A percentile compares a stretch with the other conserved stretches of the same genome.
Conservation (phyloP, 805 yeast species). For the Wickerhamiella hasegawae region DNA sequence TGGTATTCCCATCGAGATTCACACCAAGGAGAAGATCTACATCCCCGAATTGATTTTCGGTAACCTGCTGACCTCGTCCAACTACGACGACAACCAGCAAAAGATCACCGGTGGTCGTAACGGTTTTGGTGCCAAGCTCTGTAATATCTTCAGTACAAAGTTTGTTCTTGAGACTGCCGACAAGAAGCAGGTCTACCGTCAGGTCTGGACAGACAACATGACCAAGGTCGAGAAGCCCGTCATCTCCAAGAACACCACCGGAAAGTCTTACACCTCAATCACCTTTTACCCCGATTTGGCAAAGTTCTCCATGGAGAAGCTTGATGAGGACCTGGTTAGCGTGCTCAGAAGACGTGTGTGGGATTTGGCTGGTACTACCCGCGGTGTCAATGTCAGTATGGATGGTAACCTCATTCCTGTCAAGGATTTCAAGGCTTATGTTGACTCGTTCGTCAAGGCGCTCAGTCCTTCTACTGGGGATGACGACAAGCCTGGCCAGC, state of each 20-base stretch:
- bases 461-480: slow-evolving; percentile 25
- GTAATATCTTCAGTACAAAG: slow-evolving; percentile 86
- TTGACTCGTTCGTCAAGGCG: slow-evolving; percentile 76
- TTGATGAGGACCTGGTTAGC: slow-evolving; percentile 71
- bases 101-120: slow-evolving; percentile 98
- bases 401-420: slow-evolving; percentile 60
- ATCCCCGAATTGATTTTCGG: slow-evolving; percentile 96
- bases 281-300: slow-evolving; percentile 76
- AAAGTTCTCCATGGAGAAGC: slow-evolving; percentile 67
- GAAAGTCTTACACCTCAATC: slow-evolving; percentile 66
- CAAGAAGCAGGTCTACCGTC: slow-evolving; percentile 52
- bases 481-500: slow-evolving; percentile 28
- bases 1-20: slow-evolving; percentile 92
- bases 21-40: slow-evolving; percentile 74
- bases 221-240: slow-evolving; percentile 56
- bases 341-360: slow-evolving; percentile 86
- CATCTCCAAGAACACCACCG: slow-evolving; percentile 32
- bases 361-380: slow-evolving; percentile 87
- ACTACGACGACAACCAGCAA: slow-evolving; percentile 87
- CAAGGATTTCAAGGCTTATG: slow-evolving; percentile 67
- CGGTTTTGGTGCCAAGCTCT: slow-evolving; percentile 93
- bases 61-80: slow-evolving; percentile 82
- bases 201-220: slow-evolving; percentile 85
- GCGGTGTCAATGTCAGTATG: slow-evolving; percentile 60
- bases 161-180: slow-evolving; percentile 85